A percentile compares a stretch with the other conserved stretches of the same genome.
These are phyloP conservation scores for Radiomyces spectabilis DNA, from an alignment of 192 early-diverging fungal species.

Conservation along the genomic window DNA sequence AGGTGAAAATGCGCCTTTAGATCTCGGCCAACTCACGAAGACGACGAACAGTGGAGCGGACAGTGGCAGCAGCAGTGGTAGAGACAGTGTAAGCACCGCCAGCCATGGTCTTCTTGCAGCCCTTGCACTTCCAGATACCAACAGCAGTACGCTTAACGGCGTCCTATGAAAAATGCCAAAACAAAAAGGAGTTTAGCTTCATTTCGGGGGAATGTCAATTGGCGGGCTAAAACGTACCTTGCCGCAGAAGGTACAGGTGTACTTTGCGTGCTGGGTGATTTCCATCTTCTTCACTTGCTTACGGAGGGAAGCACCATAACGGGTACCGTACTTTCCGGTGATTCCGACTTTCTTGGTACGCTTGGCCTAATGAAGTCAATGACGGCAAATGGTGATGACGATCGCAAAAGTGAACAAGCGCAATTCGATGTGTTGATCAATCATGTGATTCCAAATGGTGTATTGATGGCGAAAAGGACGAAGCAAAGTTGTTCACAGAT, in stretches of 20 bases:
- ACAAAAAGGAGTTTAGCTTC: too few relatives aligned
- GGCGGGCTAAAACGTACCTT: slow-evolving; percentile 47
- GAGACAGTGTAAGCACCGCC: slow-evolving; percentile 44
- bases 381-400: too few relatives aligned
- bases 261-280: slow-evolving; percentile 98
- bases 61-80: slow-evolving; percentile 85
- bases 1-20: slow-evolving; percentile 39
- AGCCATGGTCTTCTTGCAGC: slow-evolving; percentile 91
- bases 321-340: slow-evolving; percentile 99
- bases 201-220: too few relatives aligned
- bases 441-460: not conserved
- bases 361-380: slow-evolving; percentile 68
- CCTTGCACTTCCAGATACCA: slow-evolving; percentile 98
- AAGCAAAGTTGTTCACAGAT: too few relatives aligned
- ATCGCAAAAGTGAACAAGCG: too few relatives aligned
- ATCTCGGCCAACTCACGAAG: slow-evolving; percentile 88
- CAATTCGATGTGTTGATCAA: not conserved
- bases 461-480: too few relatives aligned
- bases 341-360: slow-evolving; percentile 98
- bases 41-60: slow-evolving; percentile 96
- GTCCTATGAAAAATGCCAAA: slow-evolving; percentile 46
- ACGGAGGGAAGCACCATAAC: slow-evolving; percentile 99
- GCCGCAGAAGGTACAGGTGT: slow-evolving; percentile 99
- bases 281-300: slow-evolving; percentile 98
- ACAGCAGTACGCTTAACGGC: slow-evolving; percentile 89